Percentiles rank a stretch among this genome's conserved stretches.
phyloP scores from a whole-genome alignment of 1,139 yeast genomes.

The Saccharomyces hybrid region DNA sequence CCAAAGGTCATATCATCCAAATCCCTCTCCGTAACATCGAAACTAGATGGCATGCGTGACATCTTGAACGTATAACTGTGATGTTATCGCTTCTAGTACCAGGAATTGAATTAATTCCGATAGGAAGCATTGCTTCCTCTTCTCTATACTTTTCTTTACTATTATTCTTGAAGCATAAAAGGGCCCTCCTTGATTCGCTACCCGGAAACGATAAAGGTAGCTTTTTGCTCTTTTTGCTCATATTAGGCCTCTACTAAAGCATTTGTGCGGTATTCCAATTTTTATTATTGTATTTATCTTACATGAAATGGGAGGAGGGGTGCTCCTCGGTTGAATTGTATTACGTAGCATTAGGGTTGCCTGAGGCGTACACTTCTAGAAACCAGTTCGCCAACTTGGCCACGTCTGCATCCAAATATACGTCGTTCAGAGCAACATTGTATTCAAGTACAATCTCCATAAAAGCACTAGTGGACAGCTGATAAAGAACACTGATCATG shows the following conservation, averaged over 20 bases:
- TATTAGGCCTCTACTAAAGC: background rate
- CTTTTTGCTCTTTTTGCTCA: background rate
- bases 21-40: constrained; percentile 24
- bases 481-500: constrained; percentile 49
- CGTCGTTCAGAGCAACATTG: constrained; percentile 54
- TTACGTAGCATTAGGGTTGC: background rate
- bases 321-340: background rate
- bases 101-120: background rate
- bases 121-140: background rate
- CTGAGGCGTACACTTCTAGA: constrained; percentile 38
- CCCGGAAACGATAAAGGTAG: background rate
- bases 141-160: background rate
- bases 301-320: background rate
- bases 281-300: background rate
- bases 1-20: constrained; percentile 29
- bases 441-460: constrained; percentile 56
- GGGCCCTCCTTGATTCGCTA: background rate
- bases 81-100: background rate
- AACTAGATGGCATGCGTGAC: constrained; percentile 34
- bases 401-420: constrained; percentile 52
- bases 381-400: constrained; percentile 66
- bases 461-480: constrained; percentile 54
- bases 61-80: constrained; percentile 11
- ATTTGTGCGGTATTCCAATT: background rate
- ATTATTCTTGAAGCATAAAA: background rate